Base-by-base conservation (phyloP, 805 yeast species). In the Jamesozyma hellenica region DNA sequence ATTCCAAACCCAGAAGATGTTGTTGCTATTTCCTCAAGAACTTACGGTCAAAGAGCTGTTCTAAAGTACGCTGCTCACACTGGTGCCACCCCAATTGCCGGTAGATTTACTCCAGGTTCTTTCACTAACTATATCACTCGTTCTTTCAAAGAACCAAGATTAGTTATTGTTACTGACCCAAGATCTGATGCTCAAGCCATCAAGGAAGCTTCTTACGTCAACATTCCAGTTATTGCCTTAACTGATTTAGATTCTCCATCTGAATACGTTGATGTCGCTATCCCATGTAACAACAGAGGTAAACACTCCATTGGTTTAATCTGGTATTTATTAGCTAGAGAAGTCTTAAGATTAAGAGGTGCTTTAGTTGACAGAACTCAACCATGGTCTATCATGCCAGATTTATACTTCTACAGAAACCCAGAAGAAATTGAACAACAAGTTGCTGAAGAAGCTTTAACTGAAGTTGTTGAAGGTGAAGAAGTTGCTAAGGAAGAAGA, bases 41-140 rank as follows among this genome's bases (percentile, higher is more conserved):
- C 96, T 62, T 90, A 84, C 75, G 99, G 98, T 68, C 99, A 92
- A 79, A 92, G 99, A 79, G 99, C 98, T 67, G 99, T 90, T 60
- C 81, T 92, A 72, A 92, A 92, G 79, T 92, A 82, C 67, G 96
- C 99, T 67, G 85, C 96, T 63, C 97, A 92, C 88, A 88, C 97
- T 63, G 97, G 97, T 73, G 96, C 98, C 60, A 90, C 97, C 60
- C 88, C 99, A 69, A 90, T 92, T 76, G 99, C 98, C 63, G 99
- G 99, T 75, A 87, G 99, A 79, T 92, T 92, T 84, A 92, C 98
- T 64, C 99, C 99, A 75, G 99, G 99, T 85, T 81, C 83, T 77
- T 92, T 92, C 92, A 92, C 99, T 70, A 92, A 92, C 79, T 92
- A 92, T 79, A 92, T 90, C 79, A 92, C 98, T 74, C 90, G 96